phyloP scores from a whole-genome alignment of 2,329 filamentous ascomycete species.

The Pyricularia grisea region DNA sequence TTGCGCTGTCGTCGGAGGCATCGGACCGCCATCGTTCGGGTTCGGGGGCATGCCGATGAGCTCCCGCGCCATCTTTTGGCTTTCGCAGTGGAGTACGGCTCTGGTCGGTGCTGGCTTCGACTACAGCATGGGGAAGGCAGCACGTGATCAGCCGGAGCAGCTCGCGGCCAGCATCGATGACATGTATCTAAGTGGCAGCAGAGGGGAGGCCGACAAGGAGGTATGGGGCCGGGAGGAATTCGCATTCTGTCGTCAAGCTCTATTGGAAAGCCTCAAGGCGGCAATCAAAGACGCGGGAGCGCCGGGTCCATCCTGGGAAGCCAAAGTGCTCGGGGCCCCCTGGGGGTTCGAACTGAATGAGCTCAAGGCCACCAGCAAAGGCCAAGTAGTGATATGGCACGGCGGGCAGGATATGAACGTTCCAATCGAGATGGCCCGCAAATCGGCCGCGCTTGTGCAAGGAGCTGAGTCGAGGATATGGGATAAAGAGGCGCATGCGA shows the following conservation, averaged over 20 bases:
- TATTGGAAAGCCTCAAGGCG: not conserved
- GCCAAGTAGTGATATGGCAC: conserved; percentile 13
- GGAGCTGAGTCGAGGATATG: conserved; percentile 11
- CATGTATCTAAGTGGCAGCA: conserved; percentile 2
- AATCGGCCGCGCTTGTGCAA: conserved; percentile 10
- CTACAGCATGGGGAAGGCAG: conserved; percentile 6
- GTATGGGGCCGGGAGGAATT: conserved; percentile 5
- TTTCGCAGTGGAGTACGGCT: conserved; percentile 10
- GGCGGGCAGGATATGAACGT: conserved; percentile 14
- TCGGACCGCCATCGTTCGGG: conserved; percentile 13
- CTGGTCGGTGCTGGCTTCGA: conserved; percentile 10
- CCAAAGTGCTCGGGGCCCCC: conserved; percentile 5
- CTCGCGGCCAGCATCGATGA: conserved; percentile 3
- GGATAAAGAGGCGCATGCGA: conserved; percentile 12
- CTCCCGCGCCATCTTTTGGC: conserved; percentile 9
- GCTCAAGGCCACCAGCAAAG: conserved; percentile 8
- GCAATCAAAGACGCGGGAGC: conserved; percentile 6
- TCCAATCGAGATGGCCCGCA: conserved; percentile 13
- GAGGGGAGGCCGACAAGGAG: conserved; percentile 1
- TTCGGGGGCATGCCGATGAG: conserved; percentile 12
- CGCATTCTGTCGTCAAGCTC: not conserved
- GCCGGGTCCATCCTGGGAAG: conserved; percentile 10
- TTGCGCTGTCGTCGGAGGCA: conserved; percentile 4
- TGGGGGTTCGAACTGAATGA: conserved; percentile 16
- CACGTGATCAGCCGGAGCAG: conserved; percentile 6